Evolutionary conservation across 257 asterid species (phyloP).

Genomic region (Lycium ferocissimum): DNA sequence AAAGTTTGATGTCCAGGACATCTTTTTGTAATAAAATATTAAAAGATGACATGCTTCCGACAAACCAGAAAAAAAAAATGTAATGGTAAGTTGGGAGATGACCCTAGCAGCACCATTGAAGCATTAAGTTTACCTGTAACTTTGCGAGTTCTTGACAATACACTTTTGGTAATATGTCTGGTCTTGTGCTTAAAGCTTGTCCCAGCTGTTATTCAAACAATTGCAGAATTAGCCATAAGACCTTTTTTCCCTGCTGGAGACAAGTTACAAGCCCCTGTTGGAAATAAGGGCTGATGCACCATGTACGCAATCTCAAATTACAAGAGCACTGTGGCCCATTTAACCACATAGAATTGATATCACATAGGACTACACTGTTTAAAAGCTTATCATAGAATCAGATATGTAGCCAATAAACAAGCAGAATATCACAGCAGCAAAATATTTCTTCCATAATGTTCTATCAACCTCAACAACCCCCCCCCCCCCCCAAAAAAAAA

Average conservation of each 20-base stretch:
- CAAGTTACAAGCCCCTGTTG: conserved; percentile 29
- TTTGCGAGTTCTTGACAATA: conserved; percentile 95
- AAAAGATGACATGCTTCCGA: conserved; percentile 27
- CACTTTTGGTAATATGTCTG: conserved; percentile 84
- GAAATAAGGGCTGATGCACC: conserved; percentile 26
- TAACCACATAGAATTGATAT: conserved; percentile 25
- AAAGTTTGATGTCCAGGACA: not conserved
- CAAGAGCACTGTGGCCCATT: conserved; percentile 15
- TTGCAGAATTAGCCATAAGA: conserved; percentile 25
- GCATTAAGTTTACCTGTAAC: conserved; percentile 65
- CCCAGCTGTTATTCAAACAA: conserved; percentile 76
- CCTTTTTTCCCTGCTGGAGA: conserved; percentile 26
- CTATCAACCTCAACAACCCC: not conserved
- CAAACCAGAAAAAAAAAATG: not conserved
- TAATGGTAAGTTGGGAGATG: conserved; percentile 11
- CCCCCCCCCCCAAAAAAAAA: no score
- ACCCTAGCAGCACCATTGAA: not conserved
- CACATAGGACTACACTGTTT: not conserved
- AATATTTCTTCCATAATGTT: conserved; percentile 5
- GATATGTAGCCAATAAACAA: conserved; percentile 5
- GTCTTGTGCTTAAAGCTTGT: conserved; percentile 98
- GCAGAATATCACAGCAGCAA: not conserved
- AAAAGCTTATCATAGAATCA: conserved; percentile 7
- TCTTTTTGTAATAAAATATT: conserved; percentile 17
- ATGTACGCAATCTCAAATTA: conserved; percentile 23